Percentiles rank a stretch among this genome's conserved stretches.
These are phyloP conservation scores for Teratosphaeria gauchensis DNA, from an alignment of 2,329 filamentous ascomycete species.

Conservation along the genomic window DNA sequence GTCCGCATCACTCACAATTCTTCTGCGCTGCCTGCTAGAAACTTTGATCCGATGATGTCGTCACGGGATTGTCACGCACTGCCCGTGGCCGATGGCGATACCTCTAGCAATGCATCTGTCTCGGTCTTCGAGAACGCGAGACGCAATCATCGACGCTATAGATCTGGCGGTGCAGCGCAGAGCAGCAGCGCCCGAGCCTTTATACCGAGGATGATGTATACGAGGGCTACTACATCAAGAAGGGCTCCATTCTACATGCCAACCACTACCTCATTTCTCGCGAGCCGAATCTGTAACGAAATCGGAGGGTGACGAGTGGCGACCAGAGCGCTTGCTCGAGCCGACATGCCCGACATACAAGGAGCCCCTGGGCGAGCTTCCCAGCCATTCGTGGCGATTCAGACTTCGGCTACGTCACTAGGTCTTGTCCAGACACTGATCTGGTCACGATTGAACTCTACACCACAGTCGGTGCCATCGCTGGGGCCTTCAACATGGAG, in stretches of 20 bases:
- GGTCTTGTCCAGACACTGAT: constrained; percentile 23
- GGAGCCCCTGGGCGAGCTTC: constrained; percentile 24
- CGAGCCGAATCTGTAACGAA: constrained; percentile 21
- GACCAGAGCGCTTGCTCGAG: constrained; percentile 24
- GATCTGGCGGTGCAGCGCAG: no score
- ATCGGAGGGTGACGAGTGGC: constrained; percentile 21
- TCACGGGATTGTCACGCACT: no score
- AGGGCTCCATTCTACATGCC: constrained; percentile 14
- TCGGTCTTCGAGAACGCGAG: no score
- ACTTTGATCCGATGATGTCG: no score
- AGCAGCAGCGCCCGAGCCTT: no score
- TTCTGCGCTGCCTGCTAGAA: no score
- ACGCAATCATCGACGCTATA: no score
- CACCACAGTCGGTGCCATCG: constrained; percentile 20
- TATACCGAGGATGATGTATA: constrained; percentile 20
- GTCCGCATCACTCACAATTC: no score
- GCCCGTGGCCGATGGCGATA: no score
- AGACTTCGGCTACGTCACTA: constrained; percentile 24
- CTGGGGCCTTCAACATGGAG: constrained; percentile 23
- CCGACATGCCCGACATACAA: constrained; percentile 25
- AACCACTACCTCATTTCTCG: constrained; percentile 18
- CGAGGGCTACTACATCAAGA: constrained; percentile 20
- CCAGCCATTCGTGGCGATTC: constrained; percentile 23
- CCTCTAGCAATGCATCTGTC: no score
- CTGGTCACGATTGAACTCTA: constrained; percentile 21